phyloP scores from a whole-genome alignment of 805 yeast genomes.

The Candida morakotiae region DNA sequence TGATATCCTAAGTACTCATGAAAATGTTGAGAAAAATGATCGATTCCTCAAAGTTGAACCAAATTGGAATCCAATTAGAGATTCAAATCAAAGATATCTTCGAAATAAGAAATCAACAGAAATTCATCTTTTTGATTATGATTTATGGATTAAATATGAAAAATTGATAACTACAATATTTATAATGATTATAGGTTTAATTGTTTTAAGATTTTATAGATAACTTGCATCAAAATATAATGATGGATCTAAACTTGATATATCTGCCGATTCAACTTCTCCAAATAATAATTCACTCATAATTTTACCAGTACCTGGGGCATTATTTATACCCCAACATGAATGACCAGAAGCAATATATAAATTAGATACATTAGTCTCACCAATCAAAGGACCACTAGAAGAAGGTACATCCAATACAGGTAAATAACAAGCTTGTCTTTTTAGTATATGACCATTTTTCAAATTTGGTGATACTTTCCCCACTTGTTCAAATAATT shows the following conservation, averaged over 20 bases:
- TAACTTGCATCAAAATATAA: slow-evolving; percentile 74
- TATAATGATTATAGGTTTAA: slow-evolving; percentile 16
- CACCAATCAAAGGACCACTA: slow-evolving; percentile 92
- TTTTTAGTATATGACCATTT: slow-evolving; percentile 69
- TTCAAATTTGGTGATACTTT: slow-evolving; percentile 65
- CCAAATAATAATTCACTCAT: slow-evolving; percentile 84
- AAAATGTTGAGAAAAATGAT: slow-evolving; percentile 55
- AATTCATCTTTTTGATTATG: slow-evolving; percentile 40
- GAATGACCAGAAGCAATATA: slow-evolving; percentile 90
- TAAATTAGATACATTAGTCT: slow-evolving; percentile 78
- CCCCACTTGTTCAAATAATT: slow-evolving; percentile 76
- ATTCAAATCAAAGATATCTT: slow-evolving; percentile 29
- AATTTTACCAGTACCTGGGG: slow-evolving; percentile 94
- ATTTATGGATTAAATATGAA: slow-evolving; percentile 50
- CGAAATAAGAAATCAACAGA: slow-evolving; percentile 26
- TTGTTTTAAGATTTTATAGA: slow-evolving; percentile 7
- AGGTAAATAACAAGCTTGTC: slow-evolving; percentile 95
- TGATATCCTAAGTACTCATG: slow-evolving; percentile 48
- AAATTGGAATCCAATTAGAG: slow-evolving; percentile 19
- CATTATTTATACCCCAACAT: slow-evolving; percentile 98
- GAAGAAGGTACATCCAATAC: slow-evolving; percentile 89
- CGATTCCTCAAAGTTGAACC: slow-evolving; percentile 28
- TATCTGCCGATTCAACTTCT: slow-evolving; percentile 70
- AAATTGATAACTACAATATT: slow-evolving; percentile 38
- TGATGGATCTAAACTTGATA: slow-evolving; percentile 80